phyloP scores from a whole-genome alignment of 2,329 filamentous ascomycete species.

The Talaromyces sp. region DNA sequence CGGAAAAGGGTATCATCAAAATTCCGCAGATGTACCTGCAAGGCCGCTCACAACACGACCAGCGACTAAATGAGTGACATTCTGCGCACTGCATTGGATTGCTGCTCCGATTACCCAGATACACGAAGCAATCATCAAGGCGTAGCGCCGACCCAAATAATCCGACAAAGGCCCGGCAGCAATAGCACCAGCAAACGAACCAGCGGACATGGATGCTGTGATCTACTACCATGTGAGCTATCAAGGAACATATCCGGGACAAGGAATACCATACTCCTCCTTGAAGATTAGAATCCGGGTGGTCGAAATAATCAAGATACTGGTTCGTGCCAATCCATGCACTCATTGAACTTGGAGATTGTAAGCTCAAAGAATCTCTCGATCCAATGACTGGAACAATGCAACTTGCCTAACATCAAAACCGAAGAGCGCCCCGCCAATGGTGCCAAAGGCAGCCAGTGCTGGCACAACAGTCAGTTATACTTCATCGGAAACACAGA shows the following conservation, averaged over 20 bases:
- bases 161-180: slow-evolving; percentile 33
- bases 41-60: slow-evolving; percentile 45
- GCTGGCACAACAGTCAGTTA: slow-evolving; percentile 18
- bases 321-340: slow-evolving; percentile 47
- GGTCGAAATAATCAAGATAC: slow-evolving; percentile 53
- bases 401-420: slow-evolving; percentile 53
- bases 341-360: slow-evolving; percentile 28
- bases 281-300: slow-evolving; percentile 34
- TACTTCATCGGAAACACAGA: background rate
- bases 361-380: slow-evolving; percentile 1
- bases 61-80: slow-evolving; percentile 36
- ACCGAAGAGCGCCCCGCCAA: slow-evolving; percentile 54
- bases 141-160: slow-evolving; percentile 33
- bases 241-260: background rate
- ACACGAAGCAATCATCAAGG: slow-evolving; percentile 32
- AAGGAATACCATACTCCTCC: slow-evolving; percentile 23
- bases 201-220: slow-evolving; percentile 65
- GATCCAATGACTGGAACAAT: slow-evolving; percentile 24
- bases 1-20: background rate
- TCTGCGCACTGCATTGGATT: slow-evolving; percentile 27
- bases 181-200: slow-evolving; percentile 61
- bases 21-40: slow-evolving; percentile 14
- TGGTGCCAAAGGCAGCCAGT: slow-evolving; percentile 53
- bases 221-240: slow-evolving; percentile 45
- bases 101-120: slow-evolving; percentile 32